phyloP scores from a whole-genome alignment of 306 rosid species.

The Adenanthera pavonina region DNA sequence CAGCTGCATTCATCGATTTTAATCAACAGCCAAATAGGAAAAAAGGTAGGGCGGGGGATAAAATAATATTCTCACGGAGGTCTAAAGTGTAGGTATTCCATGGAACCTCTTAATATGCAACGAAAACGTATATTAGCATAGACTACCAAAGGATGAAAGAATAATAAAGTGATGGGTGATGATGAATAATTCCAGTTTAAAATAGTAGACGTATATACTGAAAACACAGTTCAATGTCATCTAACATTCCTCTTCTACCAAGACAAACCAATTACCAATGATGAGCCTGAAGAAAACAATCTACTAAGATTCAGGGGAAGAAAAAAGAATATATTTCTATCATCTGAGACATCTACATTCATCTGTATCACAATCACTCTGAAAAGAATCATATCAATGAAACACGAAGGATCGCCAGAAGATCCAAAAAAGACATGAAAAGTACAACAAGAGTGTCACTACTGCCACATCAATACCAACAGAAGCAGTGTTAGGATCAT shows the following conservation, averaged over 20 bases:
- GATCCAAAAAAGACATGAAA: slow-evolving; percentile 12
- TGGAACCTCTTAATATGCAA: neutral
- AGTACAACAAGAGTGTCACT: slow-evolving; percentile 30
- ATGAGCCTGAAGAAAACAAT: neutral
- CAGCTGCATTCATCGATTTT: too few species aligned
- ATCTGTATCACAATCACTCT: neutral
- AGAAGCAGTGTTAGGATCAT: slow-evolving; percentile 42
- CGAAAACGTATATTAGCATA: neutral
- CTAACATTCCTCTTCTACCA: neutral
- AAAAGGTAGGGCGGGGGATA: too few species aligned
- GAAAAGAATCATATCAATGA: slow-evolving; percentile 38
- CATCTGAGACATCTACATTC: slow-evolving; percentile 20
- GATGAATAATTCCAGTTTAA: slow-evolving; percentile 3
- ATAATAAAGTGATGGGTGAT: neutral
- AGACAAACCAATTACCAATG: neutral
- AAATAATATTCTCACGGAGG: too few species aligned
- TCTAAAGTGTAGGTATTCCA: too few species aligned
- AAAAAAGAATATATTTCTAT: slow-evolving; percentile 9
- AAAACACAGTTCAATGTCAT: slow-evolving; percentile 5
- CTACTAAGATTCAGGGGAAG: too few species aligned
- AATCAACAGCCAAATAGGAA: too few species aligned
- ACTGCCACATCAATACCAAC: slow-evolving; percentile 47
- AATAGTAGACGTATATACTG: neutral
- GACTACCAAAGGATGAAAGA: neutral
- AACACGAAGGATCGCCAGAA: neutral